Conservation (phyloP, 129 eudicot genomes). For the Mikania micrantha region DNA sequence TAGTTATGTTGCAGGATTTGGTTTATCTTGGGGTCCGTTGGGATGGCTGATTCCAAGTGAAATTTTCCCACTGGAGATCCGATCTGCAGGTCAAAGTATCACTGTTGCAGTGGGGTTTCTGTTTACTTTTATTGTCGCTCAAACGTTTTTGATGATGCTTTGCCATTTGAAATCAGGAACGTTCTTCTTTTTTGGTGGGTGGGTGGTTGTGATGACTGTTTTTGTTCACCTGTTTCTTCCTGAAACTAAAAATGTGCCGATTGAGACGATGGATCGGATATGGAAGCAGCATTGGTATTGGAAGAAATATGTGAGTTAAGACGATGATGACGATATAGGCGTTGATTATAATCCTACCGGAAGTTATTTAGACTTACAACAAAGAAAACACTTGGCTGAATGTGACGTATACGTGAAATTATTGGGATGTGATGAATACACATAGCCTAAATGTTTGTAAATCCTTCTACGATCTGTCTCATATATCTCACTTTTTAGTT, state of each 20-base stretch:
- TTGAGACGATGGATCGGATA: slow-evolving; percentile 51
- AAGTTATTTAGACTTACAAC: neutral
- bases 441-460: neutral
- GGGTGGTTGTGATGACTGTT: slow-evolving; percentile 56
- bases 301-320: slow-evolving; percentile 31
- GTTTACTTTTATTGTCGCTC: slow-evolving; percentile 49
- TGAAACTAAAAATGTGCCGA: slow-evolving; percentile 58
- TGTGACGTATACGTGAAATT: too few species aligned
- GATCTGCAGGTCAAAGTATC: slow-evolving; percentile 59
- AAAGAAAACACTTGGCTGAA: neutral
- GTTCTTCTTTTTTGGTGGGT: slow-evolving; percentile 67
- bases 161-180: slow-evolving; percentile 48
- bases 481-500: neutral
- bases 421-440: neutral
- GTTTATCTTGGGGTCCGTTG: slow-evolving; percentile 76
- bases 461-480: neutral
- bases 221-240: slow-evolving; percentile 57
- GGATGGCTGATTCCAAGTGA: slow-evolving; percentile 77
- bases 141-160: slow-evolving; percentile 47
- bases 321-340: neutral
- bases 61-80: slow-evolving; percentile 56
- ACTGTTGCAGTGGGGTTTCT: slow-evolving; percentile 55
- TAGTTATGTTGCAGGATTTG: slow-evolving; percentile 57
- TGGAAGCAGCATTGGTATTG: slow-evolving; percentile 68
- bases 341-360: neutral